Percentiles rank a stretch among this genome's conserved stretches.
Evolutionary conservation across 179 eudicot species (phyloP).

Genomic region (Heliamphora pulchella): DNA sequence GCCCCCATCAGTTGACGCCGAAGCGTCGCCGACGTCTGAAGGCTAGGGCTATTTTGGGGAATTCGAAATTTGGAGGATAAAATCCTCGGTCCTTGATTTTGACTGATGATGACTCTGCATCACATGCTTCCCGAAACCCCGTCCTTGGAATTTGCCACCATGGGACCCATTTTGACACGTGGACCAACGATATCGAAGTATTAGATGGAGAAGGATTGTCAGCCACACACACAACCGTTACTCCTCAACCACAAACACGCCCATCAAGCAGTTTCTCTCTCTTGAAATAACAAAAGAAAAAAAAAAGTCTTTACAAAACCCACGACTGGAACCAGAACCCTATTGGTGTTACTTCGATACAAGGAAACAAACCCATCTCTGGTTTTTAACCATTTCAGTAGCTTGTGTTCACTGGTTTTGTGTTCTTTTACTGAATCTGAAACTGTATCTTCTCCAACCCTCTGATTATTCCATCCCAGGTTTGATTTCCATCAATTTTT

Average conservation of each 20-base stretch:
- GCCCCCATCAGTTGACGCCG: background rate
- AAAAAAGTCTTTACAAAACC: background rate
- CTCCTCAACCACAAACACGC: slow-evolving; percentile 27
- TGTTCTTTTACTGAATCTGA: background rate
- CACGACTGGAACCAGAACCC: background rate
- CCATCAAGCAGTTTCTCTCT: slow-evolving; percentile 5
- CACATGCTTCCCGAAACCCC: background rate
- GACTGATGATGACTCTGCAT: too few relatives aligned
- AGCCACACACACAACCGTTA: slow-evolving; percentile 2
- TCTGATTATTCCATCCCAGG: slow-evolving; percentile 5
- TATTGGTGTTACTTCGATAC: background rate
- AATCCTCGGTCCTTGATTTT: too few relatives aligned
- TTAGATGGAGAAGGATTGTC: slow-evolving; percentile 26
- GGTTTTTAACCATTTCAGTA: background rate
- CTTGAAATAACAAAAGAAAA: slow-evolving; percentile 12
- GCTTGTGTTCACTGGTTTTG: background rate
- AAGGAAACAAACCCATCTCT: background rate
- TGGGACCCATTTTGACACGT: slow-evolving; percentile 15
- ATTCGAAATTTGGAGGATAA: background rate
- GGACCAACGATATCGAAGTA: slow-evolving; percentile 21
- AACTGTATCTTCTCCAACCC: background rate
- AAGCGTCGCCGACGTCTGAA: background rate
- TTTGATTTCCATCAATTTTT: background rate
- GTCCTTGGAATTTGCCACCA: background rate
- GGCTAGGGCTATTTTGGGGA: background rate